Evolutionary conservation across 2,329 filamentous ascomycete species (phyloP).

Genomic region (Cadophora malorum): DNA sequence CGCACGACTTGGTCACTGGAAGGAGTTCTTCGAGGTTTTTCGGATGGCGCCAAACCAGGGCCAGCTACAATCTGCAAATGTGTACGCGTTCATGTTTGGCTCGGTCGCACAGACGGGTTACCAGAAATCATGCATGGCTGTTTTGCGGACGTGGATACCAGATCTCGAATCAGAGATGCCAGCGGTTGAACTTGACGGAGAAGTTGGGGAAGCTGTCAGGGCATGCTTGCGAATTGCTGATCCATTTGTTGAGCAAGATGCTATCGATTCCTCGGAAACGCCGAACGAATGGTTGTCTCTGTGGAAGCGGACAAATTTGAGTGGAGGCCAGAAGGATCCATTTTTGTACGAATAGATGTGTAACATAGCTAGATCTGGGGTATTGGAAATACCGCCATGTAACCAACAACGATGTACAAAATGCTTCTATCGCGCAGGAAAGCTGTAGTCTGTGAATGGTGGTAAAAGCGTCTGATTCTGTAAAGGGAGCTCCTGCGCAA

Average conservation of each 20-base stretch:
- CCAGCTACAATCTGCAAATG: conserved; percentile 53
- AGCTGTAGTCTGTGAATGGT: too few relatives aligned
- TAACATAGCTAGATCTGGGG: conserved; percentile 20
- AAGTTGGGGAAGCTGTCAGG: conserved; percentile 56
- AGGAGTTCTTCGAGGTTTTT: conserved; percentile 67
- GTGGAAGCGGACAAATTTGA: conserved; percentile 30
- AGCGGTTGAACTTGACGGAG: conserved; percentile 52
- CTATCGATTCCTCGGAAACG: conserved; percentile 22
- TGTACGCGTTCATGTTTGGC: conserved; percentile 63
- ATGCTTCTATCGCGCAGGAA: too few relatives aligned
- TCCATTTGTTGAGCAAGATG: conserved; percentile 45
- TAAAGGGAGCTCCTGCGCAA: too few relatives aligned
- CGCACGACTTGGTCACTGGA: conserved; percentile 56
- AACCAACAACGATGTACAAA: conserved; percentile 5
- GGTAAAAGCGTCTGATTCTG: too few relatives aligned
- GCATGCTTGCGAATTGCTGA: conserved; percentile 62
- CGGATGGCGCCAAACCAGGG: conserved; percentile 58
- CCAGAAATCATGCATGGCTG: conserved; percentile 53
- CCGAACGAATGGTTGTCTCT: conserved; percentile 34
- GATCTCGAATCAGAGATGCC: conserved; percentile 65
- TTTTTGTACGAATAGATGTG: conserved; percentile 26
- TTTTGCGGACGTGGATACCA: conserved; percentile 59
- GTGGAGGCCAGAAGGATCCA: background rate
- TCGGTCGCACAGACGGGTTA: conserved; percentile 54
- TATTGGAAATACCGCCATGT: background rate